phyloP scores from a whole-genome alignment of 23 red algal genomes.

The Gracilaria domingensis region DNA sequence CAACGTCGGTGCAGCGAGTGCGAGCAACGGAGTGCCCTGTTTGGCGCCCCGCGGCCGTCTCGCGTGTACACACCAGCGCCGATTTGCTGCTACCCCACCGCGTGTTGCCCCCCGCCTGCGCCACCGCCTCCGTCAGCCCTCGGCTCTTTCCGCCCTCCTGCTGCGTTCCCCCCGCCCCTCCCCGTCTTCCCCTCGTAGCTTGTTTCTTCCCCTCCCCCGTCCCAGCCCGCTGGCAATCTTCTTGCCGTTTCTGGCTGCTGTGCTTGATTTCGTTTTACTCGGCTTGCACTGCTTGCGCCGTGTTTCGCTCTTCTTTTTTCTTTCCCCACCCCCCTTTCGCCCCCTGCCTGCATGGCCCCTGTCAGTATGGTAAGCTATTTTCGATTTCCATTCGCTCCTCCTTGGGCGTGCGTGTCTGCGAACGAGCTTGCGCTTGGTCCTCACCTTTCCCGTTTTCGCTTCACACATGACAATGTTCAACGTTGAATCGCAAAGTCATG shows the following conservation, averaged over 20 bases:
- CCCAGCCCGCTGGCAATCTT: neutral
- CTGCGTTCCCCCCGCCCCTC: neutral
- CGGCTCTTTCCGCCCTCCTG: neutral
- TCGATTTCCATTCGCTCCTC: neutral
- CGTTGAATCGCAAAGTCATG: neutral
- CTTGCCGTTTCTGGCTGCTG: neutral
- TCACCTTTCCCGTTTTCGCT: neutral
- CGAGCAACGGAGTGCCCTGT: conserved; percentile 25
- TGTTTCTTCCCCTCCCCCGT: neutral
- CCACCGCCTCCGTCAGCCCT: neutral
- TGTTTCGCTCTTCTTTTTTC: neutral
- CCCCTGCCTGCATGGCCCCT: neutral
- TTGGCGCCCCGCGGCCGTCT: conserved; percentile 11
- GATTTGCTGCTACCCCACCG: neutral
- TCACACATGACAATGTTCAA: neutral
- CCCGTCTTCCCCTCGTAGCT: neutral
- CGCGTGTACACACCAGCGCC: conserved; percentile 1
- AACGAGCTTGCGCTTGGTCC: neutral
- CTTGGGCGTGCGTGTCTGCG: neutral
- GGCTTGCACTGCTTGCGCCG: conserved; percentile 12
- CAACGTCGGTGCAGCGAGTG: conserved; percentile 20
- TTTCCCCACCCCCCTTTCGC: neutral
- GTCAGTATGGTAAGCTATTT: conserved; percentile 38
- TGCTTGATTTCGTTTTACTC: conserved; percentile 1
- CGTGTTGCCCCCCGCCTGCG: neutral